These are phyloP conservation scores for Clitopilus passeckerianus DNA, from an alignment of 768 basidiomycete genomes.

Conservation along the genomic window DNA sequence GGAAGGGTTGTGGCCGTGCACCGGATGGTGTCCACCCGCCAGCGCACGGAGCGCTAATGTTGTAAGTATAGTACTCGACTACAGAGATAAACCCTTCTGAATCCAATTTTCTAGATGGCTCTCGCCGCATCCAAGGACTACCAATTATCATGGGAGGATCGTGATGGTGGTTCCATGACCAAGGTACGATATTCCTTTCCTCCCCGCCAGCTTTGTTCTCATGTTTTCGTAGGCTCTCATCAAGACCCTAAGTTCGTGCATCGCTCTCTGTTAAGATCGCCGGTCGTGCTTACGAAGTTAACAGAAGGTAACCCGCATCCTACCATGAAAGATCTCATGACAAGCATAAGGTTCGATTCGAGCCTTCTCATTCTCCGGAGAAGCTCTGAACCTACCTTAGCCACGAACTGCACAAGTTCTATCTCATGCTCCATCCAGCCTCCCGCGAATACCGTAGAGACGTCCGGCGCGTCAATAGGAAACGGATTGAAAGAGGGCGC, in stretches of 20 bases:
- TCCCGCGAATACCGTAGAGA: slow-evolving; percentile 19
- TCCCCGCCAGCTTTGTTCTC: background rate
- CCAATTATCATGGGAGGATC: slow-evolving; percentile 32
- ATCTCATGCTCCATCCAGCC: slow-evolving; percentile 20
- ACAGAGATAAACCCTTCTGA: background rate
- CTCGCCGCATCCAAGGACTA: slow-evolving; percentile 31
- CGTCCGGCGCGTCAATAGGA: slow-evolving; percentile 12
- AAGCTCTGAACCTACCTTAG: slow-evolving; percentile 6
- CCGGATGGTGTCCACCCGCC: slow-evolving; percentile 21
- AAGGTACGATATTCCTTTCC: slow-evolving; percentile 15
- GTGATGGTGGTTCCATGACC: slow-evolving; percentile 32
- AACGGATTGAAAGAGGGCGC: slow-evolving; percentile 10
- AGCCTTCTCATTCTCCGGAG: background rate
- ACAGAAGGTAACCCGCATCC: slow-evolving; percentile 24
- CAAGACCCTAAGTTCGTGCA: slow-evolving; percentile 13
- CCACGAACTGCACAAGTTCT: slow-evolving; percentile 26
- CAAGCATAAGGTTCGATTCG: slow-evolving; percentile 20
- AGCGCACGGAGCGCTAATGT: slow-evolving; percentile 20
- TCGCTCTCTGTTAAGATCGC: background rate
- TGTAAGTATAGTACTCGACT: slow-evolving; percentile 18
- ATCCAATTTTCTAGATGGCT: slow-evolving; percentile 20
- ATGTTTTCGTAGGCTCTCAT: slow-evolving; percentile 12
- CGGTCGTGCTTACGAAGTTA: background rate
- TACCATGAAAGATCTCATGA: slow-evolving; percentile 21
- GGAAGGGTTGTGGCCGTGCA: slow-evolving; percentile 22